A percentile compares a stretch with the other conserved stretches of the same genome.
Conservation (phyloP, 2,329 filamentous ascomycete genomes). For the Penicillium sp. region DNA sequence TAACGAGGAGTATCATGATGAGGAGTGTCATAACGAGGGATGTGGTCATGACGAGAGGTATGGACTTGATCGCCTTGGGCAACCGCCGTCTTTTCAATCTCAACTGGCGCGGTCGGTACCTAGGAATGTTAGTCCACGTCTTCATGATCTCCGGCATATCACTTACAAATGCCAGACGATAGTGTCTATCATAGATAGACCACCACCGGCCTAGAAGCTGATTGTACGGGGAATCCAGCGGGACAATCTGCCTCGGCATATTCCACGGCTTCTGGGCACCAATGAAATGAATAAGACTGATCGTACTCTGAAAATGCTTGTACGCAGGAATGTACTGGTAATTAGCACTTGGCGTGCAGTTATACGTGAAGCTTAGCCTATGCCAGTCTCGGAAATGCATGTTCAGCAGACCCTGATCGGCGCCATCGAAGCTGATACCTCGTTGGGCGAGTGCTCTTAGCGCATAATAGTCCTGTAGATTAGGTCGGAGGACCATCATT, state of each 20-base stretch:
- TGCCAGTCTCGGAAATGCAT: slow-evolving; percentile 89
- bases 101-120: background rate
- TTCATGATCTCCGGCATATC: background rate
- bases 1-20: too few species aligned
- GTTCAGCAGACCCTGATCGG: slow-evolving; percentile 92
- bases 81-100: background rate
- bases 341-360: slow-evolving; percentile 92
- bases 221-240: slow-evolving; percentile 58
- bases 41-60: background rate
- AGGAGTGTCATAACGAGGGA: background rate
- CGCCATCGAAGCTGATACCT: slow-evolving; percentile 93
- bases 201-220: slow-evolving; percentile 89
- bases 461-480: slow-evolving; percentile 83
- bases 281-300: slow-evolving; percentile 93
- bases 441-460: slow-evolving; percentile 78
- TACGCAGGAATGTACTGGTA: slow-evolving; percentile 98
- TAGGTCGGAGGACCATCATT: slow-evolving; percentile 85
- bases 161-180: slow-evolving; percentile 48
- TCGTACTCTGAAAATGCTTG: slow-evolving; percentile 83
- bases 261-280: slow-evolving; percentile 88
- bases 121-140: background rate
- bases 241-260: slow-evolving; percentile 46
- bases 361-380: slow-evolving; percentile 90
- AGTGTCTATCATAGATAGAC: slow-evolving; percentile 88
- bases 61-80: background rate